phyloP scores from a whole-genome alignment of 2,329 filamentous ascomycete species.

The Alternaria tenuissima region DNA sequence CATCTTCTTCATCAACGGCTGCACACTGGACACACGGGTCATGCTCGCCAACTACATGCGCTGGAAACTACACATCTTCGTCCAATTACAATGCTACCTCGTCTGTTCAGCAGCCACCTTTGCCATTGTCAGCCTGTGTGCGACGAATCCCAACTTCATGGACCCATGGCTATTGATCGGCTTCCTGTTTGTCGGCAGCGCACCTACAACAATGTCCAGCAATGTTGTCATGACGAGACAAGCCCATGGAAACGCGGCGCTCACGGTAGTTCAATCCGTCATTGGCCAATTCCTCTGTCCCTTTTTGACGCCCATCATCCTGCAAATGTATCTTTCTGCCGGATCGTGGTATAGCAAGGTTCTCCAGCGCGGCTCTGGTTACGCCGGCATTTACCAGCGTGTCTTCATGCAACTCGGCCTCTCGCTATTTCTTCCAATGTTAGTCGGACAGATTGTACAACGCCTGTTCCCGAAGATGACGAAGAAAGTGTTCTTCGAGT shows the following conservation, averaged over 20 bases:
- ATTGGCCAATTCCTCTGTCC: constrained; percentile 74
- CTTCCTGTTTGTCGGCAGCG: constrained; percentile 71
- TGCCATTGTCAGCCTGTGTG: constrained; percentile 61
- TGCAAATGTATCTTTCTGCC: constrained; percentile 67
- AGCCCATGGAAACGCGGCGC: constrained; percentile 67
- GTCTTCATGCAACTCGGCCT: constrained; percentile 75
- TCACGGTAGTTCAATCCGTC: constrained; percentile 68
- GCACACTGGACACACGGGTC: constrained; percentile 71
- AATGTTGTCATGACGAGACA: constrained; percentile 78
- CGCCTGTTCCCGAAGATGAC: constrained; percentile 63
- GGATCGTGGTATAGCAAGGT: constrained; percentile 63
- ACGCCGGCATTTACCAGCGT: constrained; percentile 69
- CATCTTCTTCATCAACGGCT: constrained; percentile 75
- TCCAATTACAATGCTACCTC: constrained; percentile 73
- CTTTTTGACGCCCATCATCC: constrained; percentile 71
- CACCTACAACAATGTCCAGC: constrained; percentile 76
- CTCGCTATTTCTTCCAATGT: constrained; percentile 70
- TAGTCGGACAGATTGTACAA: constrained; percentile 68
- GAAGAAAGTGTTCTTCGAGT: constrained; percentile 61
- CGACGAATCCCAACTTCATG: constrained; percentile 61
- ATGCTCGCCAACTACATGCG: constrained; percentile 68
- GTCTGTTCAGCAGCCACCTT: constrained; percentile 71
- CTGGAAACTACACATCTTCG: constrained; percentile 72
- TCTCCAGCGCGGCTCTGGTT: constrained; percentile 62
- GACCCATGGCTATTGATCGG: constrained; percentile 72